phyloP scores from a whole-genome alignment of 1,139 yeast species.

The Suhomyces chickasaworum region DNA sequence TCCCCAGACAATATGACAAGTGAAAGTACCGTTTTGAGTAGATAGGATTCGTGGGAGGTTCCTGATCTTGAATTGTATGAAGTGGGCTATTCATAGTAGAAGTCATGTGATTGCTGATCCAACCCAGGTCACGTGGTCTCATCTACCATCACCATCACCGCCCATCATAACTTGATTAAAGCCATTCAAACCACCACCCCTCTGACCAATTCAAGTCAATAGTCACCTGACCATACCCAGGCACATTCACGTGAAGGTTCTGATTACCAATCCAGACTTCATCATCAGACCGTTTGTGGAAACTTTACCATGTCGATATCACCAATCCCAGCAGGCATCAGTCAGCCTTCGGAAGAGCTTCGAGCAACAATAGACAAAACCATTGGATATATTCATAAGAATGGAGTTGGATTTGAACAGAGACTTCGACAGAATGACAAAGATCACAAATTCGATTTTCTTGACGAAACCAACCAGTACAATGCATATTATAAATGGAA shows the following conservation, averaged over 20 bases:
- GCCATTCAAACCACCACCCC: no score
- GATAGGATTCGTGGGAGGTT: background rate
- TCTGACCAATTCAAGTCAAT: no score
- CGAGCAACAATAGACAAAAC: slow-evolving; percentile 64
- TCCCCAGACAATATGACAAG: no score
- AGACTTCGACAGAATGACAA: slow-evolving; percentile 52
- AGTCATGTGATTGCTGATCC: slow-evolving; percentile 2
- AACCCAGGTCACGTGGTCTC: slow-evolving; percentile 2
- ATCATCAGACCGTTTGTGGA: no score
- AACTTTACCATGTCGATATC: slow-evolving; percentile 2
- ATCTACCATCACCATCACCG: background rate
- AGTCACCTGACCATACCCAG: no score
- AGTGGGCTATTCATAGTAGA: background rate
- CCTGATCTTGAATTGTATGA: background rate
- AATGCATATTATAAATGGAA: slow-evolving; percentile 57
- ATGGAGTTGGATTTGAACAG: slow-evolving; percentile 67
- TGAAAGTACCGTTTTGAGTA: no score
- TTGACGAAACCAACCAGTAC: slow-evolving; percentile 55
- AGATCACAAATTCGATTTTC: slow-evolving; percentile 63
- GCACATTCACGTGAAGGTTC: no score
- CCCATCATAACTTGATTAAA: no score
- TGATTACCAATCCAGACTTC: no score
- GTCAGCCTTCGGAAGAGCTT: slow-evolving; percentile 6
- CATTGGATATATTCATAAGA: slow-evolving; percentile 65
- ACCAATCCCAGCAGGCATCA: background rate